A percentile compares a stretch with the other conserved stretches of the same genome.
phyloP scores from a whole-genome alignment of 164 flowering plant species.

The Vitis vinifera region ASM3070453v1 NC_081812.1:163501-164000 shows the following conservation, averaged over 20 bases:
- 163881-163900: slow-evolving; percentile 30
- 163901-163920: slow-evolving; percentile 18
- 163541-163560: slow-evolving; percentile 57
- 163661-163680: slow-evolving; percentile 4
- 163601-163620: slow-evolving; percentile 2
- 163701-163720: slow-evolving; percentile 12
- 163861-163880: slow-evolving; percentile 24
- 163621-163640: background rate
- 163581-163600: slow-evolving; percentile 3
- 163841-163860: slow-evolving; percentile 10
- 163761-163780: slow-evolving; percentile 5
- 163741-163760: slow-evolving; percentile 12
- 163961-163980: slow-evolving; percentile 25
- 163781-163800: slow-evolving; percentile 27
- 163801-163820: slow-evolving; percentile 19
- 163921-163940: slow-evolving; percentile 13
- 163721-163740: slow-evolving; percentile 1
- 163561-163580: slow-evolving; percentile 32
- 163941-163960: slow-evolving; percentile 16
- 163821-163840: slow-evolving; percentile 17
- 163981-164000: slow-evolving; percentile 23
- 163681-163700: slow-evolving; percentile 23
- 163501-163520: slow-evolving; percentile 79
- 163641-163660: slow-evolving; percentile 1
- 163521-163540: slow-evolving; percentile 88